Conservation (phyloP, 108 stramenopile genomes). For the Skeletonema costatum region DNA sequence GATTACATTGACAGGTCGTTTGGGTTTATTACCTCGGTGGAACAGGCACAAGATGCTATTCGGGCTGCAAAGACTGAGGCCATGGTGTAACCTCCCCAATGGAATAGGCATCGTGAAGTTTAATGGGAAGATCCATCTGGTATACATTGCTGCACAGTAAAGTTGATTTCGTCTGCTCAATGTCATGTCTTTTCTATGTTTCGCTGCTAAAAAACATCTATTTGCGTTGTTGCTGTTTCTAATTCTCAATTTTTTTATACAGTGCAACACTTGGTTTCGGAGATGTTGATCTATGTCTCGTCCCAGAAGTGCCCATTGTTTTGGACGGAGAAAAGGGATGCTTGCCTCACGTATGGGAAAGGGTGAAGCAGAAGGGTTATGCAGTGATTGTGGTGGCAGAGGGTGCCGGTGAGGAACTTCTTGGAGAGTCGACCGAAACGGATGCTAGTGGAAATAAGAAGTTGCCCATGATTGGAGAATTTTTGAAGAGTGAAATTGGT, state of each 20-base stretch:
- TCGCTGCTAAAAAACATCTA: background rate
- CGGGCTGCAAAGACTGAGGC: slow-evolving; percentile 94
- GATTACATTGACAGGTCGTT: slow-evolving; percentile 96
- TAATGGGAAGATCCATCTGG: slow-evolving; percentile 96
- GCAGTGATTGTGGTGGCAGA: slow-evolving; percentile 98
- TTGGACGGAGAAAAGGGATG: slow-evolving; percentile 92
- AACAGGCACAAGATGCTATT: slow-evolving; percentile 90
- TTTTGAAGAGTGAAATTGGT: slow-evolving; percentile 82
- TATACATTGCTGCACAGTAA: slow-evolving; percentile 91
- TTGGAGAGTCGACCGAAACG: slow-evolving; percentile 83
- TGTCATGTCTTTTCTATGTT: background rate
- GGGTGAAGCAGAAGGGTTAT: slow-evolving; percentile 92
- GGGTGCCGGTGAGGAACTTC: slow-evolving; percentile 96
- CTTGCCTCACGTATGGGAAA: slow-evolving; percentile 84
- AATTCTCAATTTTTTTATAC: too few relatives aligned
- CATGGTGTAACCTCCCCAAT: slow-evolving; percentile 93
- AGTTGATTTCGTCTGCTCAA: background rate
- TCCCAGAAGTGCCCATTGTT: slow-evolving; percentile 95
- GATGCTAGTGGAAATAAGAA: slow-evolving; percentile 97
- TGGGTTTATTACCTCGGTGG: slow-evolving; percentile 92
- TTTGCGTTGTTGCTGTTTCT: background rate
- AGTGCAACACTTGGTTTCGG: slow-evolving; percentile 86
- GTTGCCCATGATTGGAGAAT: slow-evolving; percentile 92
- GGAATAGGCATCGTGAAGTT: slow-evolving; percentile 97
- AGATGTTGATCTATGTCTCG: slow-evolving; percentile 94